phyloP scores from a whole-genome alignment of 305 asterid genomes.

The Ilex paraguariensis region DNA sequence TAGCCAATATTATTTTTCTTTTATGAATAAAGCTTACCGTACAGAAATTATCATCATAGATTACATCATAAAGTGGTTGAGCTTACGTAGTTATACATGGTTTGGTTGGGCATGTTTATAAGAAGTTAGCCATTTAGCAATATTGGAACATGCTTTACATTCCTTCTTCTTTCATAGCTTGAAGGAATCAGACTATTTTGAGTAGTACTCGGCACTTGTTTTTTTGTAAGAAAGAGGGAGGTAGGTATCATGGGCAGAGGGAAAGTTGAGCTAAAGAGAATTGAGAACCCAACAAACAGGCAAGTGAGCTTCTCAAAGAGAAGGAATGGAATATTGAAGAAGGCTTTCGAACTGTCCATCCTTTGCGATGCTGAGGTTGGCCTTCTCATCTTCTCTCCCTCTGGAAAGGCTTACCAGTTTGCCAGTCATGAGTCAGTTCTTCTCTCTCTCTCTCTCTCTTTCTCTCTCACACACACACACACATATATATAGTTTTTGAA shows the following conservation, averaged over 20 bases:
- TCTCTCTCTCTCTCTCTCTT: not conserved
- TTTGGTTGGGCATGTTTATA: no score
- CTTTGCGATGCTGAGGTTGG: no score
- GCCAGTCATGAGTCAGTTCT: slow-evolving; percentile 42
- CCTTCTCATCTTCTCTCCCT: slow-evolving; percentile 40
- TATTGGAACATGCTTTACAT: no score
- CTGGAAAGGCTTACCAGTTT: slow-evolving; percentile 43
- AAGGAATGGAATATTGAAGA: slow-evolving; percentile 45
- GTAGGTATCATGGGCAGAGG: slow-evolving; percentile 49
- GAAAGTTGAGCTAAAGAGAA: slow-evolving; percentile 56
- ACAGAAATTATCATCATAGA: no score
- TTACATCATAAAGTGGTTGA: no score
- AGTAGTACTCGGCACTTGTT: not conserved
- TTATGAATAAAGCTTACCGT: no score
- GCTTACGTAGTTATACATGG: no score
- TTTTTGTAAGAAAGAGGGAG: not conserved
- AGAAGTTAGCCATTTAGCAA: no score
- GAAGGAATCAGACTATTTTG: no score
- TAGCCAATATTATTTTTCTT: no score
- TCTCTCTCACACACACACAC: not conserved
- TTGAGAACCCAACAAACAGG: slow-evolving; percentile 50
- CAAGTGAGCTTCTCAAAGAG: slow-evolving; percentile 17
- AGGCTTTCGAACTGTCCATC: slow-evolving; percentile 28
- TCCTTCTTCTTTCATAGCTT: no score
- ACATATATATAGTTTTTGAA: not conserved